Conservation (phyloP, 1,284 basidiomycete genomes). For the Fomitopsis palustris region DNA sequence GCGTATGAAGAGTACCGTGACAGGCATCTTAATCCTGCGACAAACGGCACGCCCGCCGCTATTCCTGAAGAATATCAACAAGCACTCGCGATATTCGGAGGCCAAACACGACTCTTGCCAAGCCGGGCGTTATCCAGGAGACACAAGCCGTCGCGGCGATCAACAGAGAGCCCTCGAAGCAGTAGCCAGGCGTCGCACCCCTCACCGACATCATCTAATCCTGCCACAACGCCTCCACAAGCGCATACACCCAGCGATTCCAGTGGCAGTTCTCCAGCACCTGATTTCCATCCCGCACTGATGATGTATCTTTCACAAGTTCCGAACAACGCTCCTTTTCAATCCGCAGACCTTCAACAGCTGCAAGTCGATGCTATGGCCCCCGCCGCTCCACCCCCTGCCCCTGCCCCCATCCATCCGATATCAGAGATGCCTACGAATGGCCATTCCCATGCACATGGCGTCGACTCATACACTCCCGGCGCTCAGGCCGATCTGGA, state of each 20-base stretch:
- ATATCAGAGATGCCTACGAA: neutral
- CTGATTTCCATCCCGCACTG: constrained; percentile 57
- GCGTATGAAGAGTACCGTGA: constrained; percentile 27
- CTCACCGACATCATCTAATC: constrained; percentile 9
- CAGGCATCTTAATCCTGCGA: constrained; percentile 20
- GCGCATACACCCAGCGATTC: constrained; percentile 20
- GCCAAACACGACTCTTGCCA: constrained; percentile 36
- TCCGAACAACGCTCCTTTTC: constrained; percentile 29
- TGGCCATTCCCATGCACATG: neutral
- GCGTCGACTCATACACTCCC: neutral
- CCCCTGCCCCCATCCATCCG: neutral
- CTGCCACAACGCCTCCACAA: constrained; percentile 13
- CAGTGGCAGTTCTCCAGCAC: constrained; percentile 17
- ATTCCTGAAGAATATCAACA: constrained; percentile 46
- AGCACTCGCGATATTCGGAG: constrained; percentile 66
- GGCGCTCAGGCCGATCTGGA: constrained; percentile 6
- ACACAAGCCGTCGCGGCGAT: constrained; percentile 5
- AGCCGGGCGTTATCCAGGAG: constrained; percentile 34
- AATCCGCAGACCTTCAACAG: constrained; percentile 22
- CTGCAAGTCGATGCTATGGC: constrained; percentile 7
- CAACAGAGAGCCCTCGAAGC: constrained; percentile 10
- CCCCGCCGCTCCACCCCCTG: neutral
- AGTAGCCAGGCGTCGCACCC: constrained; percentile 4
- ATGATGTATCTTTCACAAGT: constrained; percentile 41
- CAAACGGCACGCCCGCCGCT: constrained; percentile 24